Evolutionary conservation across 2,329 filamentous ascomycete genomes (phyloP), one percentile per base, ranked within the genome.

Genomic region (Dactylellina cionopaga): DNA sequence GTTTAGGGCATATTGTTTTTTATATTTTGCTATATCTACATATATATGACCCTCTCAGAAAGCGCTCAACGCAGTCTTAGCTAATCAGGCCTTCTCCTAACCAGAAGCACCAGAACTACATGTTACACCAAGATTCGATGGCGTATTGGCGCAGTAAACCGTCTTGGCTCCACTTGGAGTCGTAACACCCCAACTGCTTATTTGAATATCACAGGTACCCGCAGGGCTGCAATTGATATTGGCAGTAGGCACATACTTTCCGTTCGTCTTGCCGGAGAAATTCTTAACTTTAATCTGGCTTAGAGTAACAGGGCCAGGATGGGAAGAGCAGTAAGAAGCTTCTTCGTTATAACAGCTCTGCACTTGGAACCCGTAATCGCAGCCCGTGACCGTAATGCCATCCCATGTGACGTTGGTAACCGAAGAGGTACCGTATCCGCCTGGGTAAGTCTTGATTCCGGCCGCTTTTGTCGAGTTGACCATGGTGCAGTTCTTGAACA

Each of bases 401-500:
- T 78, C 77, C 60, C 78, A 83, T 0, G 81, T 83, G 19, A 83
- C 80, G 66, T 84, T 84, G 2, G 74, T 77, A 19, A 83, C 81
- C 0, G 78, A 79, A 0, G 81, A 80, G 0, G 76, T 73, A 10
- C 81, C 80, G 64, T 83, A 79, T 1, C 75, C 81, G 11, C 77
- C 78, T 0, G 81, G 81, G 65, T 83, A 83, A 1, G 81, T 77
- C 75, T 84, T 84, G 74, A 84, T 83, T 0, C 83, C 83, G 0
- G 79, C 81, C 0, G 83, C 83, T 69, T 84, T 84, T 27, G 80
- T 80, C 1, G 79, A 82, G 19, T 78, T 76, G 24, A 81, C 77
- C 81, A 84, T 83, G 5, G 74, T 79, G 0, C 80, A 81, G 6
- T 79, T 78, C 10, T 77, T 77, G 19, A 83, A 81, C 33, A 81